Evolutionary conservation across 495 filamentous ascomycete genomes (phyloP).

Genomic region (Hypoxylon cercidicola): DNA sequence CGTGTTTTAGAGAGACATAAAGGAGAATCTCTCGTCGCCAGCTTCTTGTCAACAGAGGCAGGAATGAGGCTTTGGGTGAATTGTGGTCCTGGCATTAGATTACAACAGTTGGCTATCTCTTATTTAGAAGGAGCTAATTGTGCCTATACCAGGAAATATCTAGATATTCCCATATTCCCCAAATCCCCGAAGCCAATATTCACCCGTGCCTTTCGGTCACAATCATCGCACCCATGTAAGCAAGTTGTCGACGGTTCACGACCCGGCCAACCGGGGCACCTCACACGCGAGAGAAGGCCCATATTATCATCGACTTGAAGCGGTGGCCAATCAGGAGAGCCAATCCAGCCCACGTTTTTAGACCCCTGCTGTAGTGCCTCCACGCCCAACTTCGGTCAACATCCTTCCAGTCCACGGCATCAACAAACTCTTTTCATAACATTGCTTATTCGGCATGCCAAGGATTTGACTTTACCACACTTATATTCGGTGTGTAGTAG

Average conservation of each 20-base stretch:
- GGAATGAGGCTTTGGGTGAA: background rate
- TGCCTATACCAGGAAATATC: too few relatives aligned
- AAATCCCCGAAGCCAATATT: too few relatives aligned
- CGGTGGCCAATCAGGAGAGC: slow-evolving; percentile 22
- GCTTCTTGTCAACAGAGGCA: background rate
- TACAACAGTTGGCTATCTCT: background rate
- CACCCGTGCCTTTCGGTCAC: background rate
- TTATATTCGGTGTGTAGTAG: slow-evolving; percentile 15
- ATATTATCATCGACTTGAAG: background rate
- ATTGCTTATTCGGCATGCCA: slow-evolving; percentile 10
- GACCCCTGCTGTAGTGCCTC: slow-evolving; percentile 4
- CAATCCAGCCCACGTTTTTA: slow-evolving; percentile 9
- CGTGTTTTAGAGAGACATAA: background rate
- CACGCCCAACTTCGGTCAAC: slow-evolving; percentile 10
- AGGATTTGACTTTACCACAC: background rate
- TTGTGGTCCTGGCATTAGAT: background rate
- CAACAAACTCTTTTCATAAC: slow-evolving; percentile 1
- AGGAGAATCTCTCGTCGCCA: background rate
- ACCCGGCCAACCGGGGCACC: slow-evolving; percentile 16
- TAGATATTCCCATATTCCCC: too few relatives aligned
- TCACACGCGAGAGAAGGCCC: slow-evolving; percentile 9
- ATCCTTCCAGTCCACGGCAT: slow-evolving; percentile 4
- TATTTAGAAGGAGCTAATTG: too few relatives aligned
- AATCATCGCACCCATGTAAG: slow-evolving; percentile 10
- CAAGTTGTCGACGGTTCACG: slow-evolving; percentile 23